phyloP scores from a whole-genome alignment of 2,329 filamentous ascomycete species.

The Scolecobasidium constrictum region DNA sequence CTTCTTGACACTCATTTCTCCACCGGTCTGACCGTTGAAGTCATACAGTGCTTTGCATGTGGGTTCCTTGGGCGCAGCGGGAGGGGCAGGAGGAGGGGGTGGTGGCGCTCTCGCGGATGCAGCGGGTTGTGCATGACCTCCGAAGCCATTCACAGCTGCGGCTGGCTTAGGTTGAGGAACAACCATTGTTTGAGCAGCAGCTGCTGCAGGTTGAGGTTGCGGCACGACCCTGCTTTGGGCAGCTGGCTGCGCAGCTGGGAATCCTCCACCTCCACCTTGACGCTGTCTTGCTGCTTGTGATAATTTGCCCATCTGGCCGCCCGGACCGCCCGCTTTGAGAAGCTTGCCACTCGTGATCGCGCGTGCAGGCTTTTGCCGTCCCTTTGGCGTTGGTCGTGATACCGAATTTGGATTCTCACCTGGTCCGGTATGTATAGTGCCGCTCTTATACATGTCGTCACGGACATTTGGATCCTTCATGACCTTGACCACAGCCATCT shows the following conservation, averaged over 20 bases:
- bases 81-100: conserved; percentile 54
- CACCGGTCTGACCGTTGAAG: conserved; percentile 72
- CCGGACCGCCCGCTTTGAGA: conserved; percentile 80
- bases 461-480: conserved; percentile 71
- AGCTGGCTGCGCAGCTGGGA: conserved; percentile 17
- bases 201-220: background rate
- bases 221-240: conserved; percentile 29
- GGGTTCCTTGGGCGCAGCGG: conserved; percentile 52
- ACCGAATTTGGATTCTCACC: conserved; percentile 76
- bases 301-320: conserved; percentile 66
- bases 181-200: background rate
- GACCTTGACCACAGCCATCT: conserved; percentile 79
- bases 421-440: conserved; percentile 72
- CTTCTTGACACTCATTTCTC: conserved; percentile 70
- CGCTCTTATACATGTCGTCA: conserved; percentile 88
- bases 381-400: conserved; percentile 76
- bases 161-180: background rate
- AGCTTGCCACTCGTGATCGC: conserved; percentile 91
- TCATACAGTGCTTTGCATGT: conserved; percentile 89
- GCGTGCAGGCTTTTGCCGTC: conserved; percentile 73
- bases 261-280: too few relatives aligned
- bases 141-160: conserved; percentile 33
- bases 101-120: conserved; percentile 42
- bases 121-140: conserved; percentile 25
- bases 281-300: conserved; percentile 34